Percentiles rank a stretch among this genome's conserved stretches.
Conservation (phyloP, 441 rosid genomes). For the Adansonia grandidieri region DNA sequence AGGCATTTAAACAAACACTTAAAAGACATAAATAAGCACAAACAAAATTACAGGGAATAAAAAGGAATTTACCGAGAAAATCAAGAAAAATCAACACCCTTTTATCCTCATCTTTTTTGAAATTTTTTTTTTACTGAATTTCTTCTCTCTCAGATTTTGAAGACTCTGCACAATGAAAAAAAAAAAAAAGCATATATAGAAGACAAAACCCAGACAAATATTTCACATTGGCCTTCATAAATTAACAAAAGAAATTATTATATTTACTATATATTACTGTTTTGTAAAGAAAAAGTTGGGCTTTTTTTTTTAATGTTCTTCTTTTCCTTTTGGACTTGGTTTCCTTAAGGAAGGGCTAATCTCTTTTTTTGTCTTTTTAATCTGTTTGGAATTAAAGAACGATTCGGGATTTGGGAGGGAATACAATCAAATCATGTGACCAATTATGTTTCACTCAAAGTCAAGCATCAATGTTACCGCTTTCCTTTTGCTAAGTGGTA, state of each 20-base stretch:
- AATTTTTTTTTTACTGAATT: neutral
- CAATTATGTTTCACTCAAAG: neutral
- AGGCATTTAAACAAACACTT: constrained; percentile 20
- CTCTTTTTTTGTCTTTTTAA: neutral
- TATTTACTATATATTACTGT: neutral
- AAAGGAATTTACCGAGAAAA: neutral
- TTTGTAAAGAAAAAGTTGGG: neutral
- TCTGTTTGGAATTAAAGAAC: neutral
- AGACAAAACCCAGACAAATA: neutral
- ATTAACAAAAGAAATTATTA: neutral
- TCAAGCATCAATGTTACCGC: neutral
- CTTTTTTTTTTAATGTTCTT: too few species aligned
- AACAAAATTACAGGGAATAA: neutral
- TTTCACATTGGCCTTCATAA: neutral
- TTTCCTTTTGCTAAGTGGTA: neutral
- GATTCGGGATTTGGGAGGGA: neutral
- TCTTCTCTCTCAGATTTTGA: neutral
- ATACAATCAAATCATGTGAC: neutral
- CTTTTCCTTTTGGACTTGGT: neutral
- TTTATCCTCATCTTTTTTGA: neutral
- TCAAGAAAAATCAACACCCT: neutral
- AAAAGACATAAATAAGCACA: neutral
- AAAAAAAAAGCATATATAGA: neutral
- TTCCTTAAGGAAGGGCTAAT: neutral
- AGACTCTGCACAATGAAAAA: neutral